Conservation (phyloP, 2,329 filamentous ascomycete species). For the Cladobotryum protrusum region DNA sequence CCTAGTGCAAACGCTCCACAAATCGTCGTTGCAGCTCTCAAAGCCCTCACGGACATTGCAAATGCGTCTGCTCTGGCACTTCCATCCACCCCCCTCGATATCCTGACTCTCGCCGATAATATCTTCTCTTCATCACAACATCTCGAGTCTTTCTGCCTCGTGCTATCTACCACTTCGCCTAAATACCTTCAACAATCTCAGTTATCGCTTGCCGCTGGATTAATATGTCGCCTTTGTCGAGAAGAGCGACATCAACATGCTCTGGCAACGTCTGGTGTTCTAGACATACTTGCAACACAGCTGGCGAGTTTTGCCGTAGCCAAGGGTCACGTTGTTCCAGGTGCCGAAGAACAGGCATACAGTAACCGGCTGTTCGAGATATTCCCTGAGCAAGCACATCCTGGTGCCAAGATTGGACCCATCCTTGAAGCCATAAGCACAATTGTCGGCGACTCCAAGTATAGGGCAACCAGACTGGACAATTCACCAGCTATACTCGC, state of each 20-base stretch:
- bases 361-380: constrained; percentile 48
- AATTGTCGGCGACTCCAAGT: constrained; percentile 73
- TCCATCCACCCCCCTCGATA: constrained; percentile 42
- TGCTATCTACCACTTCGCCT: constrained; percentile 55
- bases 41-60: constrained; percentile 65
- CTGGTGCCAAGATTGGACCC: constrained; percentile 54
- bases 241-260: constrained; percentile 64
- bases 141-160: constrained; percentile 56
- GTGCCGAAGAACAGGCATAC: constrained; percentile 49
- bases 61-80: constrained; percentile 55
- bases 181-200: constrained; percentile 53
- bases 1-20: constrained; percentile 57
- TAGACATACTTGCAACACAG: constrained; percentile 71
- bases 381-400: constrained; percentile 57
- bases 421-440: constrained; percentile 72
- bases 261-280: constrained; percentile 65
- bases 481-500: constrained; percentile 63
- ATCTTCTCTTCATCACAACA: constrained; percentile 58
- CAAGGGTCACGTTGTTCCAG: constrained; percentile 62
- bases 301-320: constrained; percentile 65
- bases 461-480: constrained; percentile 65
- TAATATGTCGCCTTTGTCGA: constrained; percentile 56
- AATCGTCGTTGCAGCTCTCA: constrained; percentile 67
- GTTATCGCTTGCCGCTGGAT: constrained; percentile 50
- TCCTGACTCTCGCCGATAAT: constrained; percentile 50